phyloP scores from a whole-genome alignment of 495 filamentous ascomycete genomes.

The Glarea lozoyensis region DNA sequence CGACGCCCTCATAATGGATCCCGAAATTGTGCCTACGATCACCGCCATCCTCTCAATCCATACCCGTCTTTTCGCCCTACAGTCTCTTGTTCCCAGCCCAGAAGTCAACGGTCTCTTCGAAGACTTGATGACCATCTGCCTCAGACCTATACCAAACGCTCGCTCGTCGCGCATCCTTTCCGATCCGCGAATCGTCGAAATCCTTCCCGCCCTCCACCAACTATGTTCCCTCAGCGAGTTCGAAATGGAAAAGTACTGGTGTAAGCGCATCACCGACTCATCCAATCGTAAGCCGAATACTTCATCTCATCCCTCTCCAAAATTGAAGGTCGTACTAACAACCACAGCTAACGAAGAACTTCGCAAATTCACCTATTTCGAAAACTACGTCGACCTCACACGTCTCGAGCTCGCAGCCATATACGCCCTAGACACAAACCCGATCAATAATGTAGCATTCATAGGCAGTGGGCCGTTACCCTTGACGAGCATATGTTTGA shows the following conservation, averaged over 20 bases:
- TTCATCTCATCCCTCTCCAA: not conserved
- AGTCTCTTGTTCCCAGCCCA: too few species aligned
- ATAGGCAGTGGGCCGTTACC: slow-evolving; percentile 37
- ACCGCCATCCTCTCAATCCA: too few species aligned
- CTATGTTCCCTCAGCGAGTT: slow-evolving; percentile 31
- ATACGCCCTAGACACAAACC: slow-evolving; percentile 12
- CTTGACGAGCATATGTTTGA: slow-evolving; percentile 28
- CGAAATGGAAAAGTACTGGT: slow-evolving; percentile 24
- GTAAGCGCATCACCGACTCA: not conserved
- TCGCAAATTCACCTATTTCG: slow-evolving; percentile 31
- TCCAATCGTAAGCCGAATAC: not conserved
- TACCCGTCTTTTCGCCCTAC: too few species aligned
- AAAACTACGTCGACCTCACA: slow-evolving; percentile 33
- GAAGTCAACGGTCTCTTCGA: slow-evolving; percentile 27
- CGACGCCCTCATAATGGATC: too few species aligned
- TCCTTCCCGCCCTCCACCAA: slow-evolving; percentile 23
- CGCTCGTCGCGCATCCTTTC: not conserved
- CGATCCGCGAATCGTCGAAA: not conserved
- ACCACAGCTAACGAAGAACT: slow-evolving; percentile 17
- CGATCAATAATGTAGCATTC: slow-evolving; percentile 22
- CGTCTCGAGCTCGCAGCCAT: slow-evolving; percentile 31
- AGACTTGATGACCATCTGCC: slow-evolving; percentile 28
- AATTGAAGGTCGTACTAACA: not conserved
- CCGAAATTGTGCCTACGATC: too few species aligned
- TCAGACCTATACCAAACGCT: slow-evolving; percentile 7